Base-by-base conservation (phyloP, 495 filamentous ascomycete species). In the Diplogelasinospora grovesii region DNA sequence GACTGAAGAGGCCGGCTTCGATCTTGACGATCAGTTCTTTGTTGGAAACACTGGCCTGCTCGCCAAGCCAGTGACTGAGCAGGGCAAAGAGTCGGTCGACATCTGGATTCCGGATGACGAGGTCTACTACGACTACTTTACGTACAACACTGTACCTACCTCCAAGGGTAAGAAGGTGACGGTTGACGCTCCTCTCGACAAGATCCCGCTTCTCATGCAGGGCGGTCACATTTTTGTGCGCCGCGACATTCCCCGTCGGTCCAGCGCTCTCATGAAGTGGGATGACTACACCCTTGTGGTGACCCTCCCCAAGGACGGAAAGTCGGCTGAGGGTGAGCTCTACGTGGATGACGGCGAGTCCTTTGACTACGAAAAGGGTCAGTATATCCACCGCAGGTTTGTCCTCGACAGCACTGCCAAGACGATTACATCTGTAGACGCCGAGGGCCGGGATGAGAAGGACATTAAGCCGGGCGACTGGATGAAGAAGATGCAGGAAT, bases 321-420 rank as follows among this genome's bases (percentile, higher is more conserved):
- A 77, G 37, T 26, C 19, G 9, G 89, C 92, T 0, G 79, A 85
- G 36, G 92, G 92, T 20, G 77, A 78, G 4, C 64, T 98, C 20
- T 98, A 97, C 52, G 66, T 93, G 34, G 92, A 97, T 52, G 92
- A 98, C 49, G 93, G 92, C 19, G 89, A 95, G 65, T 85, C 83
- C 0, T 97, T 86, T 45, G 85, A 95, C 27, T 92, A 85, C 57
- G 64, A 94, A 59, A 66, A 75, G 35, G 92, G 90, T 9, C 85
- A 81, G 21, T 94, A 83, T 59, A 85, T 96, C 44, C 83, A 94
- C 63, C 83, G 88, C 26, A 71, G 64, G 24, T 97, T 97, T 72
- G 71, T 71, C 59, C 36, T 67, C 28, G 41, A 66, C 42, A 45
- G 71, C 59, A 31, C 43, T 1, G 46, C 42, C 16, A 69, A 71